Conservation (phyloP, 345 rosid genomes). For the Sonneratia caseolaris region DNA sequence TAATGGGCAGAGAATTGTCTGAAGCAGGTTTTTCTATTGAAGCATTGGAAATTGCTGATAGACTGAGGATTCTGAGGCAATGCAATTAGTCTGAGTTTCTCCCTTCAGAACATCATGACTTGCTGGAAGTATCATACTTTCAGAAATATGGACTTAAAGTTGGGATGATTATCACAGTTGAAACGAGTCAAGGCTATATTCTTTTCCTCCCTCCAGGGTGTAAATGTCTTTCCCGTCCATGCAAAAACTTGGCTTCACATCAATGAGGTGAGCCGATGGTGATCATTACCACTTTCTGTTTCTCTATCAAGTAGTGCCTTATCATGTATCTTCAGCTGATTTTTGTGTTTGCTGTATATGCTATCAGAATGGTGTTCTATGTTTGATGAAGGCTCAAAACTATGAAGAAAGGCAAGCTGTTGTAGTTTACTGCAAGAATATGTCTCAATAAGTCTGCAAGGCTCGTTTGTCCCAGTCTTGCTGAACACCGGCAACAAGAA, state of each 20-base stretch:
- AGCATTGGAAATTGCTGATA: constrained; percentile 15
- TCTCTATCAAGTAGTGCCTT: not conserved
- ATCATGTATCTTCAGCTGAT: not conserved
- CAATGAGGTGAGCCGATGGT: not conserved
- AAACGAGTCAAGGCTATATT: no score
- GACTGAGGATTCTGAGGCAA: constrained; percentile 9
- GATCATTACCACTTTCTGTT: not conserved
- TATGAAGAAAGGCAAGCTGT: not conserved
- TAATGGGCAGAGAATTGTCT: constrained; percentile 37
- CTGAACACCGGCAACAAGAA: not conserved
- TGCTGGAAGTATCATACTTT: not conserved
- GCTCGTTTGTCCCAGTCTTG: not conserved
- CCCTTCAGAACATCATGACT: not conserved
- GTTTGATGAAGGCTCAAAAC: not conserved
- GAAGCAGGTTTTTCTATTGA: constrained; percentile 26
- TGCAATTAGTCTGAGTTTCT: constrained; percentile 3
- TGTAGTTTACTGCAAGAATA: not conserved
- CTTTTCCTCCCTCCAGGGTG: no score
- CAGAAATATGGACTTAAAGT: not conserved
- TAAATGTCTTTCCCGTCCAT: no score
- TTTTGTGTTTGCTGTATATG: not conserved
- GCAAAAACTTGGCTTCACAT: not conserved
- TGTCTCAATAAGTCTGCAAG: not conserved
- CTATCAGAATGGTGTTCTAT: not conserved
- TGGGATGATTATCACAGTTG: not conserved